phyloP scores from a whole-genome alignment of 2,329 filamentous ascomycete species.

The Periglandula ipomoeae region DNA sequence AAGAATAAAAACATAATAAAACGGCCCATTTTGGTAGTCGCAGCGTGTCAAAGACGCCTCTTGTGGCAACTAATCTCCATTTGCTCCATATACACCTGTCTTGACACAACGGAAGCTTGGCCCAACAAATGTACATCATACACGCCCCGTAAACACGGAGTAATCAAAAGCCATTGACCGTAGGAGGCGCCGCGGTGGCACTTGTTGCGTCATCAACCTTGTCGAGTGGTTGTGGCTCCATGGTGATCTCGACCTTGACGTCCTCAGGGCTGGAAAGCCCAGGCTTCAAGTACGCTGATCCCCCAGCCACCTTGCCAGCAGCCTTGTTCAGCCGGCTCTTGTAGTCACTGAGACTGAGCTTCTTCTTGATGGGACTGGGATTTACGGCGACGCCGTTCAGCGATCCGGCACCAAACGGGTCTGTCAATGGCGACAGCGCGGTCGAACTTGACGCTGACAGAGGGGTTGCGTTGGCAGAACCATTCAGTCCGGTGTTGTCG shows the following conservation, averaged over 20 bases:
- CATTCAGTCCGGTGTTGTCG: conserved; percentile 27
- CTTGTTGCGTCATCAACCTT: conserved; percentile 18
- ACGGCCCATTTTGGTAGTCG: not conserved
- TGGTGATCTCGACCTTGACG: conserved; percentile 25
- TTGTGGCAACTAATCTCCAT: not conserved
- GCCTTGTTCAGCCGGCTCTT: conserved; percentile 50
- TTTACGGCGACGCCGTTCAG: conserved; percentile 36
- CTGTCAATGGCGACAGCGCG: conserved; percentile 42
- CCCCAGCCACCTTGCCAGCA: conserved; percentile 26
- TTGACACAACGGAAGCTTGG: not conserved
- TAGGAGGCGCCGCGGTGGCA: conserved; percentile 8
- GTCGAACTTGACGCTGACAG: conserved; percentile 34
- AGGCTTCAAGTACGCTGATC: conserved; percentile 22
- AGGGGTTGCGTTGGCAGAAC: conserved; percentile 28
- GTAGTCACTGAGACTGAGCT: conserved; percentile 58
- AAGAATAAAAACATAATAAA: not conserved
- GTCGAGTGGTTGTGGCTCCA: conserved; percentile 20
- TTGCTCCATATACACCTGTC: not conserved
- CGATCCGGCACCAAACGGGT: conserved; percentile 31
- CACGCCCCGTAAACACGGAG: conserved; percentile 14
- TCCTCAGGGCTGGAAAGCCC: conserved; percentile 26
- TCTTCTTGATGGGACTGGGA: conserved; percentile 57
- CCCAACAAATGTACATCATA: conserved; percentile 4
- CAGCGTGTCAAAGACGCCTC: not conserved
- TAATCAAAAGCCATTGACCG: conserved; percentile 18